Evolutionary conservation across 202 grass and related monocot genomes (phyloP).

Genomic region (Carex arenaria): DNA sequence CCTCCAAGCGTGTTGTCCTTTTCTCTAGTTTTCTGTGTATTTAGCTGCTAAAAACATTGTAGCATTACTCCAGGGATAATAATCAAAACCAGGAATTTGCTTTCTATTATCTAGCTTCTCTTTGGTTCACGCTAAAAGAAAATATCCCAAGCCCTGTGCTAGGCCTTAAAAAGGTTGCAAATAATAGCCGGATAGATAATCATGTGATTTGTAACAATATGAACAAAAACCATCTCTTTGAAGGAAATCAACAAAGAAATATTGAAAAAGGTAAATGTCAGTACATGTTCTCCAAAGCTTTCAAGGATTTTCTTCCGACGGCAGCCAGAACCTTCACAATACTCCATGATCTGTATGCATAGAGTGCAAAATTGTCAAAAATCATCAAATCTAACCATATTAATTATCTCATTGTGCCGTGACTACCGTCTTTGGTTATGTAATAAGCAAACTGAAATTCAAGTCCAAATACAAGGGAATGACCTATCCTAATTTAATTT

Average conservation of each 20-base stretch:
- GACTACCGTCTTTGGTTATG: background rate
- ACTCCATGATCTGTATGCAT: constrained; percentile 64
- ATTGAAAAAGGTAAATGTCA: constrained; percentile 24
- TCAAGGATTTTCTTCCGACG: constrained; percentile 75
- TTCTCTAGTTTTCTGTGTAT: background rate
- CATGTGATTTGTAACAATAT: constrained; percentile 1
- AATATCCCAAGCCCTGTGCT: background rate
- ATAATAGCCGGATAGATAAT: background rate
- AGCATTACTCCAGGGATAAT: background rate
- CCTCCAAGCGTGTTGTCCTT: background rate
- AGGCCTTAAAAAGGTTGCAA: background rate
- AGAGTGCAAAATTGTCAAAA: constrained; percentile 11
- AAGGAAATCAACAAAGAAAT: constrained; percentile 26
- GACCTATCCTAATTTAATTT: background rate
- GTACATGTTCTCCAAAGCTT: constrained; percentile 86
- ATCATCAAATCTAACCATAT: constrained; percentile 8
- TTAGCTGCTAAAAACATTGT: background rate
- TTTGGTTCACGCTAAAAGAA: background rate
- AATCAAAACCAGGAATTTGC: background rate
- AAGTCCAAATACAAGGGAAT: background rate
- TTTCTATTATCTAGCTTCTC: background rate
- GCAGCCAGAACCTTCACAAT: constrained; percentile 81
- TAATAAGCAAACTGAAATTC: constrained; percentile 1
- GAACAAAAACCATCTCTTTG: constrained; percentile 22
- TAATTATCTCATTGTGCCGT: background rate